A percentile compares a stretch with the other conserved stretches of the same genome.
phyloP scores from a whole-genome alignment of 1,284 basidiomycete genomes.

The Flammula alnicola region DNA sequence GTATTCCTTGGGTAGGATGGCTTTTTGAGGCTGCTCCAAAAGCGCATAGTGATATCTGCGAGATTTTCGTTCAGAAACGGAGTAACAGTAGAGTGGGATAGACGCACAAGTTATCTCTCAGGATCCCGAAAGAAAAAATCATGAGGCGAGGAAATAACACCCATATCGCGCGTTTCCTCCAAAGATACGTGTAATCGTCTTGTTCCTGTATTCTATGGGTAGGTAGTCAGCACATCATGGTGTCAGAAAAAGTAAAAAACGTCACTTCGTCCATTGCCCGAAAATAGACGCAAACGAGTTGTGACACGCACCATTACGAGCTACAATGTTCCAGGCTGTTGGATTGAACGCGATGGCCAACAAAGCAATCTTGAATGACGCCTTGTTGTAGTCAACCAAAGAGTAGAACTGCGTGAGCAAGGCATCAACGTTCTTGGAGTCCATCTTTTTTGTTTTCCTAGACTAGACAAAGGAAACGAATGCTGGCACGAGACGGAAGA shows the following conservation, averaged over 20 bases:
- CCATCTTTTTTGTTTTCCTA: conserved; percentile 17
- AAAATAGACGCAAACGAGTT: conserved; percentile 17
- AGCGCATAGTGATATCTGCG: conserved; percentile 76
- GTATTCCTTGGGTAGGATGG: conserved; percentile 61
- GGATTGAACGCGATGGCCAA: conserved; percentile 86
- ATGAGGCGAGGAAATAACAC: conserved; percentile 90
- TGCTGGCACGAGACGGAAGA: not conserved
- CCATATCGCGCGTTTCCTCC: conserved; percentile 77
- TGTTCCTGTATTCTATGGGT: conserved; percentile 80
- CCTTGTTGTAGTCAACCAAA: conserved; percentile 63
- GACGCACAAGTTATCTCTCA: conserved; percentile 86
- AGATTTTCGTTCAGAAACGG: not conserved
- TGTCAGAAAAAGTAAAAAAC: not conserved
- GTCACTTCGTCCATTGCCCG: not conserved
- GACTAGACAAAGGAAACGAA: not conserved
- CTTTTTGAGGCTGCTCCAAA: conserved; percentile 66
- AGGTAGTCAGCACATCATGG: conserved; percentile 1
- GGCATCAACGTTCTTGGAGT: conserved; percentile 19
- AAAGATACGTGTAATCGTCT: conserved; percentile 83
- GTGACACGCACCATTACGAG: conserved; percentile 78
- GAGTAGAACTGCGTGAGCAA: conserved; percentile 24
- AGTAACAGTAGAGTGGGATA: not conserved
- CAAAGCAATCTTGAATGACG: conserved; percentile 69
- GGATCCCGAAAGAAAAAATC: conserved; percentile 86
- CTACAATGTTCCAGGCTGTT: conserved; percentile 94